Base-by-base conservation (phyloP, 768 basidiomycete genomes). In the Phaeolepiota aurea region DNA sequence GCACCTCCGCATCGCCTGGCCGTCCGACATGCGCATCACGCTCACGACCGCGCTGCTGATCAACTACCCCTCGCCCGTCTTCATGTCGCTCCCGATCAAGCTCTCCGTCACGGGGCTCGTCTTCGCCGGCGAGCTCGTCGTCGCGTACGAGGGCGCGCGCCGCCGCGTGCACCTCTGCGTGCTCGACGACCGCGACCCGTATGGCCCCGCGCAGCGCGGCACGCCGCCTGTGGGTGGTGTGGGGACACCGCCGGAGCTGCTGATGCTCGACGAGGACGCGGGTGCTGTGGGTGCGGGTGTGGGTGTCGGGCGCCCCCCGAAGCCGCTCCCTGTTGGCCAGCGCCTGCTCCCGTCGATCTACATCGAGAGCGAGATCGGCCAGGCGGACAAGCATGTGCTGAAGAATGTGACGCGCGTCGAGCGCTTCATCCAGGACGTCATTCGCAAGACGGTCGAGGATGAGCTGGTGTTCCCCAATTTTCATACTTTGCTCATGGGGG, bases 381-480 rank as follows among this genome's bases (percentile, higher is more conserved):
- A 97, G 66, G 68, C 82, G 35, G 92, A 97, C 57, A 94, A 92
- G 48, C 93, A 98, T 65, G 88, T 96, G 9, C 56, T 97, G 47
- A 88, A 92, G 62, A 97, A 98, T 49, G 94, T 97, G 18, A 89
- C 88, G 3, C 79, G 94, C 43, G 87, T 99, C 10, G 94, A 99
- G 61, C 71, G 83, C 22, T 97, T 97, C 59, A 90, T 98, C 38
- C 86, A 92, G 57, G 92, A 98, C 53, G 88, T 94, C 22, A 84
- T 97, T 45, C 76, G 94, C 45, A 97, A 88, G 58, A 93, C 91
- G 1, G 64, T 99, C 33, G 92, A 96, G 57, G 94, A 96, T 53
- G 93, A 96, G 62, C 71, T 97, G 13, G 89, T 96, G 3, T 97
- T 92, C 61, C 93, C 93, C 15, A 96, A 94, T 57, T 97, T 90